Base-by-base conservation (phyloP, 371 early-diverging fungal genomes). In the Lichtheimia hyalospora region DNA sequence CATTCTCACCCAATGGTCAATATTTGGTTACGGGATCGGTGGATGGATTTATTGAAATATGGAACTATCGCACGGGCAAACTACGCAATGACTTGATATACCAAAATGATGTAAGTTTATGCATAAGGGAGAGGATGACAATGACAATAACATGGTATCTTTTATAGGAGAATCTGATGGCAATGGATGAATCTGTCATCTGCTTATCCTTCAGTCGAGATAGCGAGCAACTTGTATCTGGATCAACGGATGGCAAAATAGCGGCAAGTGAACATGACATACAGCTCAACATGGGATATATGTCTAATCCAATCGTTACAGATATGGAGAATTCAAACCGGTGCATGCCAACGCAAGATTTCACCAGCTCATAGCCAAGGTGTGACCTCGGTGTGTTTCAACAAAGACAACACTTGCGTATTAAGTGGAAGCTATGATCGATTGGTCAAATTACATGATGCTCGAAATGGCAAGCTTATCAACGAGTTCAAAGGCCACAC, bases 31-130 rank as follows among this genome's bases (percentile, higher is more conserved):
- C 96, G 12, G 98, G 98, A 16, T 89, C 91, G 42, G 74, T 83
- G 28, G 97, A 96, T 79, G 98, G 98, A 1, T 91, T 96, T 61
- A 90, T 97, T 54, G 97, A 97, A 70, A 69, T 97, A 14, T 97
- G 96, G 96, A 93, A 96, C 64, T 85, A 86, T 54, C 71, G 87
- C 52, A 95, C 94, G 2, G 96, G 95, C 1, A 96, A 95, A 61
- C 74, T 95, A 16, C 78, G 96, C 20, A 89, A 81, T 56, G 97
- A 96, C 68, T 71, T 97, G 46, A 79, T 82, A 54, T 97, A 96
- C 70, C 98, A 97, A 71, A 88, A 88, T 0, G 89, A 92, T 62
- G 91, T 86, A 74, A 55, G 68, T 54, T 25, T 18, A 54, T 6
- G 41, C 34, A 40, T 21, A 2, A n/a, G 27, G 27, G 7, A 0